Base-by-base conservation (phyloP, 768 basidiomycete genomes). In the Tephrocybe sp. region DNA sequence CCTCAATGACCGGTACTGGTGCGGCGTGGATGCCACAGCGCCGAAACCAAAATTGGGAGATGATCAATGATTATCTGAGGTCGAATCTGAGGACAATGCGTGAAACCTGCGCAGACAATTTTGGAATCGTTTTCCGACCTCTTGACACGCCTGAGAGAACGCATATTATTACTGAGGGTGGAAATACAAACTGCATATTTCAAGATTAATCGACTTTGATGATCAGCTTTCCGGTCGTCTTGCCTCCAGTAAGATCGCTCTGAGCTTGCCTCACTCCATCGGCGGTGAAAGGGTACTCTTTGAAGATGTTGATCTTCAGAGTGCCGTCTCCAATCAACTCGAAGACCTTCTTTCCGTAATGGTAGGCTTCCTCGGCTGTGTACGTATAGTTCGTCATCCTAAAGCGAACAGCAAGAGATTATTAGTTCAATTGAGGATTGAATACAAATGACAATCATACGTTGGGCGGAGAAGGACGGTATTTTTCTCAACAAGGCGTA, bases 211-310 rank as follows among this genome's bases (percentile, higher is more conserved):
- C 56, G 38, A 92, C 76, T 64, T 88, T 90, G 57, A 97, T 72
- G 43, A 98, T 55, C 59, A 99, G 65, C 65, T 98, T 99, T 3
- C 95, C 95, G 1, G 76, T 78, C 9, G 92, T 91, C 64, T 82
- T 84, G 40, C 95, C 85, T 8, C 79, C 73, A 0, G 77, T 78
- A 51, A 97, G 73, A 61, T 95, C 94, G 11, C 57, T 72, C 57
- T 98, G 94, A 0, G 92, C 84, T 52, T 85, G 75, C 59, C 71
- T 75, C 11, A 86, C 82, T 0, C 89, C 92, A 49, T 94, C 88
- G 0, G 81, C 77, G 0, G 88, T 86, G 69, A 98, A 94, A 0
- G 82, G 81, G 56, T 97, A 97, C 48, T 88, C 88, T 47, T 84
- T 78, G 65, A 80, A 79, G 15, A 94, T 69, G 40, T 78, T 73